Evolutionary conservation across 805 yeast genomes (phyloP), one percentile per base, ranked within the genome.

Genomic region (Candida railenensis): DNA sequence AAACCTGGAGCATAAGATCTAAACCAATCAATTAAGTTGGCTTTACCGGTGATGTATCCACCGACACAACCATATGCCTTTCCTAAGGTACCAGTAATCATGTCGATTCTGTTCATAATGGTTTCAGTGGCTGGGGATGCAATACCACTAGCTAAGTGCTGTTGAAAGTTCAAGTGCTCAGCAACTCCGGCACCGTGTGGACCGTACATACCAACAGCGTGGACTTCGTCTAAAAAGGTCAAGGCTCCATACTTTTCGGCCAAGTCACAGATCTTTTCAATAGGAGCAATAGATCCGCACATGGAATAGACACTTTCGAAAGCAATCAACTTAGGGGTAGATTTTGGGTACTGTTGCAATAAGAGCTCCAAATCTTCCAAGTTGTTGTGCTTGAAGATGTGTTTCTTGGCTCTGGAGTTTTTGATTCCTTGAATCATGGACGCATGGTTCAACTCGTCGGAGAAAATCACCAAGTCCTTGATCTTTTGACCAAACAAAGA

Each of bases 161-260:
- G 82, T 40, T 88, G 88, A 57, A 90, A 94, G 69, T 94, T 89
- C 59, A 87, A 76, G 66, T 94, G 99, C 69, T 94, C 99, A 41
- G 98, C 97, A 46, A 94, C 98, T 72, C 99, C 99, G 30, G 97
- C 99, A 63, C 99, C 99, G 59, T 88, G 96, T 49, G 99, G 98
- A 59, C 99, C 99, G 64, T 94, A 94, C 85, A 94, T 80, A 46
- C 99, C 99, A 40, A 94, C 98, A 32, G 99, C 98, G 62, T 94
- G 99, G 34, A 94, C 99, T 69, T 94, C 99, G 66, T 94, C 99
- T 65, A 94, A 76, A 69, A 94, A 94, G 25, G 99, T 94, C 58
- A 94, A 70, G 40, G 98, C 98, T 51, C 98, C 98, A 65, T 94
- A 94, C 70, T 94, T 89, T 45, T 94, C 97, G 36, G 99, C 99